phyloP scores from a whole-genome alignment of 805 yeast species.

The Candida nanaspora region DNA sequence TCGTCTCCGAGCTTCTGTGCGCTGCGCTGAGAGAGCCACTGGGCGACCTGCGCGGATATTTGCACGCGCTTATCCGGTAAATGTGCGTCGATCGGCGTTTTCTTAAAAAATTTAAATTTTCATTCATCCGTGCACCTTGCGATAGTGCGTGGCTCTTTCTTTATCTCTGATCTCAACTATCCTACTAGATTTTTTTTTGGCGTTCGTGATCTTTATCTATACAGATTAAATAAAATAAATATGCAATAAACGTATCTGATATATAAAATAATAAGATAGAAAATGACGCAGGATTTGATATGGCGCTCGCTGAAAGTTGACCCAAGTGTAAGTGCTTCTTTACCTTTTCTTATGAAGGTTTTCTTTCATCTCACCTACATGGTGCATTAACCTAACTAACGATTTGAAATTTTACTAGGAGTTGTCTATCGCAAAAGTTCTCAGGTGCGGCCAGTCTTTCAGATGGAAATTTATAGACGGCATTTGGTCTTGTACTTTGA shows the following conservation, averaged over 20 bases:
- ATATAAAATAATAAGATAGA: not conserved
- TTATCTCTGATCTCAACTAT: no score
- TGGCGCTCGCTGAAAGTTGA: slow-evolving; percentile 21
- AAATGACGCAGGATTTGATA: slow-evolving; percentile 16
- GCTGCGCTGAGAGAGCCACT: no score
- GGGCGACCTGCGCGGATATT: not conserved
- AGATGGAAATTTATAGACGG: slow-evolving; percentile 61
- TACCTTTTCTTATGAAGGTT: no score
- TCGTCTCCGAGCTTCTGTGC: not conserved
- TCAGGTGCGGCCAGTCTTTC: slow-evolving; percentile 83
- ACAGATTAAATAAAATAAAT: no score
- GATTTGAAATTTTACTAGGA: slow-evolving; percentile 28
- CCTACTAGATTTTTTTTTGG: no score
- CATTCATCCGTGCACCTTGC: no score
- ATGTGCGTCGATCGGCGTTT: not conserved
- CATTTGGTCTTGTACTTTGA: slow-evolving; percentile 59
- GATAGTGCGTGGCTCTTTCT: no score
- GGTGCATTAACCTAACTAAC: not conserved
- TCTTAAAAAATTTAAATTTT: no score
- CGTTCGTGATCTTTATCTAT: no score
- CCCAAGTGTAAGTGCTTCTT: slow-evolving; percentile 13
- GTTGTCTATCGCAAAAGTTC: slow-evolving; percentile 52
- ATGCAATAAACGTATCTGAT: no score
- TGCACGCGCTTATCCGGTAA: not conserved
- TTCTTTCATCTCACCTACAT: not conserved